Percentiles rank a stretch among this genome's conserved stretches.
Conservation (phyloP, 768 basidiomycete species). For the Macrolepiota albuminosa region DNA sequence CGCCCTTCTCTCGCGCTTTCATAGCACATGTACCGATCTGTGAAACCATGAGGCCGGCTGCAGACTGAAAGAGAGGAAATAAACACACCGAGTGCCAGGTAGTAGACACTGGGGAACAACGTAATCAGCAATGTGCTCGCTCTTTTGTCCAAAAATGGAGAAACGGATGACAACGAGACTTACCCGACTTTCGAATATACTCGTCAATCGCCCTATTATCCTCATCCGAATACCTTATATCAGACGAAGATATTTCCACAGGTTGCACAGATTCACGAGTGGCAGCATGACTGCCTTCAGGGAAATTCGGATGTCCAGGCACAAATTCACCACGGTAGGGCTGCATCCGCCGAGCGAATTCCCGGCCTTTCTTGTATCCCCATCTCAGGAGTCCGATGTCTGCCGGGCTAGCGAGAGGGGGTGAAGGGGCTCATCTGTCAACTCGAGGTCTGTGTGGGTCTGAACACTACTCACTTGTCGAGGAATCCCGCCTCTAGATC, state of each 20-base stretch:
- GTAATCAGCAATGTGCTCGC: neutral
- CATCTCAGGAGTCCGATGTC: constrained; percentile 44
- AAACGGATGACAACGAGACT: constrained; percentile 5
- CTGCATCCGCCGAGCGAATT: constrained; percentile 51
- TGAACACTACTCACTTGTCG: constrained; percentile 29
- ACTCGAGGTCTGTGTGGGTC: too few relatives aligned
- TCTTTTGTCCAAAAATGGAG: neutral
- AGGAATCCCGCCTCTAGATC: constrained; percentile 44
- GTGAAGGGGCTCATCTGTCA: neutral
- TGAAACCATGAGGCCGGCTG: neutral
- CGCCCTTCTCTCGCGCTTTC: constrained; percentile 52
- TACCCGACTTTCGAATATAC: constrained; percentile 28
- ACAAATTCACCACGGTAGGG: constrained; percentile 34
- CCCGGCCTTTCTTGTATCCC: constrained; percentile 52
- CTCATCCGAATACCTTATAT: constrained; percentile 34
- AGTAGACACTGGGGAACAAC: constrained; percentile 26
- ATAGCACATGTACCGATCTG: constrained; percentile 66
- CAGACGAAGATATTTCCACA: constrained; percentile 26
- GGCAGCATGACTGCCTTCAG: constrained; percentile 27
- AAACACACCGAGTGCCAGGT: constrained; percentile 40
- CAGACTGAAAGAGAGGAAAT: neutral
- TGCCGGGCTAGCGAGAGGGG: constrained; percentile 22
- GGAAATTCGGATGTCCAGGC: constrained; percentile 31
- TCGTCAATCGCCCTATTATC: constrained; percentile 39
- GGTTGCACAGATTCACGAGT: constrained; percentile 20